Evolutionary conservation across 805 yeast genomes (phyloP).

Genomic region (Wilhelminamyces savonicus): DNA sequence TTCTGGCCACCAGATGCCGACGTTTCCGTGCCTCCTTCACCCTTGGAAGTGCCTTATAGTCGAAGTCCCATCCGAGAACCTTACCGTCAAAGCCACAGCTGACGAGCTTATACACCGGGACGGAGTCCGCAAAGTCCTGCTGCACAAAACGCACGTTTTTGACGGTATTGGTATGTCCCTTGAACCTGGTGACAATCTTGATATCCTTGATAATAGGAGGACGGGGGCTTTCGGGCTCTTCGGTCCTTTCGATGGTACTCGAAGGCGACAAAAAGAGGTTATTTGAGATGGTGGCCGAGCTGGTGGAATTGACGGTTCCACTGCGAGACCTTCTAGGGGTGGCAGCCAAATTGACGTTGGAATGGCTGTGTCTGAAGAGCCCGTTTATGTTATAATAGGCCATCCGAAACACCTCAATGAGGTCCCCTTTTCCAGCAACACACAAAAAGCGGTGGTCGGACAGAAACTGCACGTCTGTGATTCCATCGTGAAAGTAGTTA

Average conservation of each 20-base stretch:
- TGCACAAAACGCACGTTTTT: conserved; percentile 20
- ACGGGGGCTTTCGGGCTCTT: background rate
- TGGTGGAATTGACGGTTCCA: conserved; percentile 29
- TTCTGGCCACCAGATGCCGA: background rate
- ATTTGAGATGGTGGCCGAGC: conserved; percentile 9
- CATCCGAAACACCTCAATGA: conserved; percentile 34
- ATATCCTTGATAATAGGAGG: conserved; percentile 35
- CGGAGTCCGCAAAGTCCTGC: conserved; percentile 8
- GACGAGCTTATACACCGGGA: conserved; percentile 22
- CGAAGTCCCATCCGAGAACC: conserved; percentile 39
- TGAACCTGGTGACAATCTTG: conserved; percentile 28
- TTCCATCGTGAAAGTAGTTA: conserved; percentile 59
- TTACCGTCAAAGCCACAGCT: conserved; percentile 37
- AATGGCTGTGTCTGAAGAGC: conserved; percentile 13
- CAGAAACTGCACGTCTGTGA: conserved; percentile 43
- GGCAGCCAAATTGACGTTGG: conserved; percentile 4
- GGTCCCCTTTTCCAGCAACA: conserved; percentile 51
- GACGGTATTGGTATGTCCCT: conserved; percentile 35
- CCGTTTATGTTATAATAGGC: conserved; percentile 36
- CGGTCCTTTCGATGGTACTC: conserved; percentile 2
- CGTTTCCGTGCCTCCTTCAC: conserved; percentile 20
- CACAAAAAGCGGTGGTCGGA: conserved; percentile 42
- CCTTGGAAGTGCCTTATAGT: conserved; percentile 34
- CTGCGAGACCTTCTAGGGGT: conserved; percentile 31
- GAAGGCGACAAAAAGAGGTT: conserved; percentile 16